Percentiles rank a stretch among this genome's conserved stretches.
phyloP scores from a whole-genome alignment of 2,329 filamentous ascomycete species.

The Dothistroma septosporum region DNA sequence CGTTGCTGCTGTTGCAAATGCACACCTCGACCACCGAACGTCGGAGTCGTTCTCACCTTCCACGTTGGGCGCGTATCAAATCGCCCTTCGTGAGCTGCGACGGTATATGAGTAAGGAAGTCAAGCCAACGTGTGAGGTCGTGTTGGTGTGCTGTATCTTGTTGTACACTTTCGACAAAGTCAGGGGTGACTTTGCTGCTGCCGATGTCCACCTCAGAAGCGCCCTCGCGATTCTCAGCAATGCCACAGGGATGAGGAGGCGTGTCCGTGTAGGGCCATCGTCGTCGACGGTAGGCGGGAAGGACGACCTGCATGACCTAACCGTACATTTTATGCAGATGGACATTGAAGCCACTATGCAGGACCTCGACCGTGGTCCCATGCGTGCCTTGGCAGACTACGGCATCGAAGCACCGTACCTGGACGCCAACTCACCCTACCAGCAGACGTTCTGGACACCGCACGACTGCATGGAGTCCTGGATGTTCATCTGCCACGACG shows the following conservation, averaged over 20 bases:
- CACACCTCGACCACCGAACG: too few species aligned
- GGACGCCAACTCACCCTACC: neutral
- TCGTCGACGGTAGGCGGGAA: neutral
- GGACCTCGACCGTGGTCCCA: neutral
- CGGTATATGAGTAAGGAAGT: too few species aligned
- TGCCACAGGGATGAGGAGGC: neutral
- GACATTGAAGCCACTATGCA: neutral
- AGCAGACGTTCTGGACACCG: neutral
- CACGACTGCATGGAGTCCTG: slow-evolving; percentile 2
- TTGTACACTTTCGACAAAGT: neutral
- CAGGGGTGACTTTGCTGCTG: neutral
- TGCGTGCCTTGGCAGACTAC: neutral
- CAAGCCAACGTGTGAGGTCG: too few species aligned
- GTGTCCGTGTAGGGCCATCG: neutral
- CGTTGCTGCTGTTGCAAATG: too few species aligned
- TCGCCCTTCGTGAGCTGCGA: too few species aligned
- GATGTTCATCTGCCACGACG: slow-evolving; percentile 2
- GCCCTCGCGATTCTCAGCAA: neutral
- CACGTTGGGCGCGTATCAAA: too few species aligned
- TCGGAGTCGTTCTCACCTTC: too few species aligned
- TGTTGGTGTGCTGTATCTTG: too few species aligned
- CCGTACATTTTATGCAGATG: neutral
- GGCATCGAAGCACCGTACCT: neutral
- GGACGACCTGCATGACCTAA: neutral
- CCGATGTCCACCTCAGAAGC: neutral